Evolutionary conservation across 257 asterid species (phyloP), one percentile per base, ranked within the genome.

Genomic region (Cinchona pubescens): DNA sequence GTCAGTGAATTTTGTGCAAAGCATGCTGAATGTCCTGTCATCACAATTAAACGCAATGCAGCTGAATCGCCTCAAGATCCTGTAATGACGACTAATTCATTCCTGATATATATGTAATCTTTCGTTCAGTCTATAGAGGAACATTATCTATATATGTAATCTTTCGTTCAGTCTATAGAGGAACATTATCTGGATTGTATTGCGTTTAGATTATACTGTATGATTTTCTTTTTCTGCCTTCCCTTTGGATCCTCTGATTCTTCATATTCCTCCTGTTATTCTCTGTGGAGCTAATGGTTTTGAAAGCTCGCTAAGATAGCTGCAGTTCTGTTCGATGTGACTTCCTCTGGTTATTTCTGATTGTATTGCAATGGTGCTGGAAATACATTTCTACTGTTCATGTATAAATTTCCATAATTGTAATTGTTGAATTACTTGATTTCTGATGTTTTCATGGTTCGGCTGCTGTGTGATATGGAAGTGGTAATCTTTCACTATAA

Each of bases 1-100:
- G 98, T 92, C 82, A 92, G 98, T 78, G 98, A 91, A 73, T 92
- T 85, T 77, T 91, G 97, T 78, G 86, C 69, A 27, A 93, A 93
- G 89, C 98, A 93, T 82, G 97, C 97, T 55, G 87, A 86, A 48
- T 86, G 90, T 74, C 90, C 90, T 27, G 90, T 86, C 43, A 76
- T 86, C 77, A 62, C 86, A 49, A 86, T 86, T 65, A 86, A 83
- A 81, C 87, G 90, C 82, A 79, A 72, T 78, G 87, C 89, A 38
- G 85, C 85, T 37, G 89, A 88, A 75, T 86, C 88, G 74, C 97
- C 98, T 67, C 83, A 85, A 71, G 88, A 85, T 74, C 86, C 88
- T 55, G 79, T 77, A n/a, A n/a, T 49, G 88, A 85, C 70, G 88
- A 85, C 72, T 85, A 75, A 77, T 21, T 23, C 58, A 19, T 64